A percentile compares a stretch with the other conserved stretches of the same genome.
Evolutionary conservation across 345 rosid species (phyloP).

Genomic region (Zanthoxylum bungeanum): DNA sequence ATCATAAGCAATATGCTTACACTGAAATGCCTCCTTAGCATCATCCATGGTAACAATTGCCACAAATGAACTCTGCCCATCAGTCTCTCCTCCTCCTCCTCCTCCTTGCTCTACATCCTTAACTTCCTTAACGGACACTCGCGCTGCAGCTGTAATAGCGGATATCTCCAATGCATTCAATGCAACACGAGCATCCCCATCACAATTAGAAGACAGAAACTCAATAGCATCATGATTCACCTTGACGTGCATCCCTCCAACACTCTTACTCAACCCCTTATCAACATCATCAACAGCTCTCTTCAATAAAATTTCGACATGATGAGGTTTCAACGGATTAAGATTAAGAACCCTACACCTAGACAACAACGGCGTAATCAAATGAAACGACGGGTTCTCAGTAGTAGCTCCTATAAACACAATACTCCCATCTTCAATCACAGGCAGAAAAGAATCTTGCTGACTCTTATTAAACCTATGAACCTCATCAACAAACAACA

Average conservation of each 20-base stretch:
- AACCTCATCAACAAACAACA: slow-evolving; percentile 79
- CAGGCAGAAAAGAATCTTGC: slow-evolving; percentile 81
- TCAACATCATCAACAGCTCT: slow-evolving; percentile 47
- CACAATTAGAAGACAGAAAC: slow-evolving; percentile 59
- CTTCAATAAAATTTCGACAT: slow-evolving; percentile 43
- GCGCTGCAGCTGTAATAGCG: slow-evolving; percentile 53
- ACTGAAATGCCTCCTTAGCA: slow-evolving; percentile 79
- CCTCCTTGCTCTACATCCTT: neutral
- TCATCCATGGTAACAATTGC: slow-evolving; percentile 48
- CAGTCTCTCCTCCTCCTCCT: neutral
- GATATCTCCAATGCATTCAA: slow-evolving; percentile 72
- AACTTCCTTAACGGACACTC: slow-evolving; percentile 12
- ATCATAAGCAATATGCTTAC: slow-evolving; percentile 80
- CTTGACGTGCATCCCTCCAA: slow-evolving; percentile 28
- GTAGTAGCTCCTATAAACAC: slow-evolving; percentile 84
- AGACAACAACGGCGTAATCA: slow-evolving; percentile 72
- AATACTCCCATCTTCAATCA: slow-evolving; percentile 83
- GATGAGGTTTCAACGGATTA: slow-evolving; percentile 54
- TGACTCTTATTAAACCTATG: slow-evolving; percentile 82
- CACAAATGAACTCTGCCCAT: neutral
- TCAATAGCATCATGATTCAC: slow-evolving; percentile 46
- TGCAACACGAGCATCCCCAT: slow-evolving; percentile 85
- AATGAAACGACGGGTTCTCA: slow-evolving; percentile 86
- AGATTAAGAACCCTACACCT: slow-evolving; percentile 70
- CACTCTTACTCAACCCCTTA: slow-evolving; percentile 41